Percentiles rank a stretch among this genome's conserved stretches.
phyloP scores from a whole-genome alignment of 371 early-diverging fungal species.

The Rhizomucor miehei region DNA sequence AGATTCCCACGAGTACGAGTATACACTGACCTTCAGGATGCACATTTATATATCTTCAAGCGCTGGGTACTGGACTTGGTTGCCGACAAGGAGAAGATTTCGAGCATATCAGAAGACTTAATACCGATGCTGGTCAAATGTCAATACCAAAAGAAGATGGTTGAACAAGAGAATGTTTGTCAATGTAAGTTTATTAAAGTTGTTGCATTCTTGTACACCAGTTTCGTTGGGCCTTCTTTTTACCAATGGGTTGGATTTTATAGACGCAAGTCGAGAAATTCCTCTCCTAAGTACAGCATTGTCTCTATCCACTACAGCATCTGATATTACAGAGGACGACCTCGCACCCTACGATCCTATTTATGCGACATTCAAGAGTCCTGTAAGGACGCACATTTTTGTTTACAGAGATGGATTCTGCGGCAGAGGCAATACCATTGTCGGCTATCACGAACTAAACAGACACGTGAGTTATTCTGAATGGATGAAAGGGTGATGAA shows the following conservation, averaged over 20 bases:
- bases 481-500: neutral
- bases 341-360: conserved; percentile 22
- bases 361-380: conserved; percentile 35
- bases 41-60: conserved; percentile 88
- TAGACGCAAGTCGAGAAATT: conserved; percentile 34
- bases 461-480: conserved; percentile 77
- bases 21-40: conserved; percentile 77
- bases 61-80: conserved; percentile 87
- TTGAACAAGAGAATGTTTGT: conserved; percentile 65
- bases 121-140: conserved; percentile 81
- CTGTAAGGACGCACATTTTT: conserved; percentile 44
- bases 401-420: conserved; percentile 52
- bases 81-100: conserved; percentile 61
- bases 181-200: conserved; percentile 47
- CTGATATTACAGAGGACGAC: conserved; percentile 29
- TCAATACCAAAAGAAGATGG: conserved; percentile 67
- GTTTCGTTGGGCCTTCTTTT: neutral
- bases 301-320: conserved; percentile 44
- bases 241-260: neutral
- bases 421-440: conserved; percentile 82
- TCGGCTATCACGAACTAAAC: conserved; percentile 83
- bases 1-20: conserved; percentile 77
- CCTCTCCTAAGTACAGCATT: conserved; percentile 41
- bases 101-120: conserved; percentile 81
- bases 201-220: neutral